phyloP scores from a whole-genome alignment of 2,329 filamentous ascomycete genomes.

The Simplicillium sp. region DNA sequence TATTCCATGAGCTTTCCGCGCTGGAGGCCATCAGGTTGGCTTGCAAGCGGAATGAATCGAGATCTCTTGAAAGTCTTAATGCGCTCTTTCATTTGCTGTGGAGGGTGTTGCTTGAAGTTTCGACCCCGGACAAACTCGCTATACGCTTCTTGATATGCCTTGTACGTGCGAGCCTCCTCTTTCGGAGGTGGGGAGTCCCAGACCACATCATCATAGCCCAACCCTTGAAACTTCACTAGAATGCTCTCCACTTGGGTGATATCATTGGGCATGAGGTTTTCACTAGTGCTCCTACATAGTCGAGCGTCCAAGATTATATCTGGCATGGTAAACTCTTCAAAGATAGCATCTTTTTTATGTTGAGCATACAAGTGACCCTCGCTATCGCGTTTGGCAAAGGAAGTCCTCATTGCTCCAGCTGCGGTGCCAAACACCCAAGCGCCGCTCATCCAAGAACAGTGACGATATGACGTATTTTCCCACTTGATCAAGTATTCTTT shows the following conservation, averaged over 20 bases:
- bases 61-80: constrained; percentile 56
- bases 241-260: constrained; percentile 65
- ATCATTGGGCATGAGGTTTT: constrained; percentile 61
- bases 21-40: constrained; percentile 64
- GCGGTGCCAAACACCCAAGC: constrained; percentile 76
- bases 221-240: constrained; percentile 84
- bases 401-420: constrained; percentile 52
- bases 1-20: constrained; percentile 87
- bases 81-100: constrained; percentile 54
- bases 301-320: constrained; percentile 84
- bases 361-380: constrained; percentile 52
- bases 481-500: constrained; percentile 92
- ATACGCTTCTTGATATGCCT: constrained; percentile 75
- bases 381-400: constrained; percentile 65
- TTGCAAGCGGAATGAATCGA: constrained; percentile 59
- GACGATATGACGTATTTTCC: constrained; percentile 70
- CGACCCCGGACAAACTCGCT: constrained; percentile 75
- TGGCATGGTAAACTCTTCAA: constrained; percentile 73
- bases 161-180: constrained; percentile 58
- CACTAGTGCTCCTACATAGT: constrained; percentile 37
- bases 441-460: constrained; percentile 79
- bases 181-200: constrained; percentile 75
- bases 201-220: constrained; percentile 82
- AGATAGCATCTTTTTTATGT: constrained; percentile 68
- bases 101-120: constrained; percentile 52